phyloP scores from a whole-genome alignment of 768 basidiomycete species.

The Boletus subcaerulescens region DNA sequence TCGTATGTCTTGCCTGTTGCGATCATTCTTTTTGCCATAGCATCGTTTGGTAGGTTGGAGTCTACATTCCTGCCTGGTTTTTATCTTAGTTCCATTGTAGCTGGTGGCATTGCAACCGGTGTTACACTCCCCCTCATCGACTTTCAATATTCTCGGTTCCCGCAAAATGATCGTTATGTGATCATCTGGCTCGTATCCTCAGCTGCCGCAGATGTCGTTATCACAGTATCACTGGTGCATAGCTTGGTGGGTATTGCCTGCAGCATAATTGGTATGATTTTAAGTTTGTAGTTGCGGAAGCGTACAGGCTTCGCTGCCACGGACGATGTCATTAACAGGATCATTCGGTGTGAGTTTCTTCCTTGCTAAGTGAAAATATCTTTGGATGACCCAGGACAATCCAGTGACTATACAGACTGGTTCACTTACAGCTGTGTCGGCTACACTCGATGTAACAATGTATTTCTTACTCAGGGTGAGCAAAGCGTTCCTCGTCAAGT shows the following conservation, averaged over 20 bases:
- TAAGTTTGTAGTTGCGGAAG: constrained; percentile 31
- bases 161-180: constrained; percentile 32
- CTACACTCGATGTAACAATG: constrained; percentile 16
- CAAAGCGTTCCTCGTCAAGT: neutral
- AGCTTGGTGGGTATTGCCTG: constrained; percentile 34
- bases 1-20: constrained; percentile 26
- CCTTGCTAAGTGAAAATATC: neutral
- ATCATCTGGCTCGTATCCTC: constrained; percentile 44
- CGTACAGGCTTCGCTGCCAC: constrained; percentile 43
- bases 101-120: constrained; percentile 35
- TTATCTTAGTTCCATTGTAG: constrained; percentile 13
- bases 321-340: constrained; percentile 37
- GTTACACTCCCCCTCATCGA: constrained; percentile 30
- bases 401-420: constrained; percentile 32
- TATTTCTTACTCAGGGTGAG: constrained; percentile 16
- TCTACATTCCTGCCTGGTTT: too few relatives aligned
- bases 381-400: neutral
- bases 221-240: constrained; percentile 42
- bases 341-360: constrained; percentile 36
- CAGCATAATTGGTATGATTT: neutral
- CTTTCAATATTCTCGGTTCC: constrained; percentile 32
- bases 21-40: constrained; percentile 16
- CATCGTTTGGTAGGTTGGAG: constrained; percentile 6
- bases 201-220: constrained; percentile 39
- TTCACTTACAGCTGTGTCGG: constrained; percentile 1